These are phyloP conservation scores for Beauveria asiatica DNA, from an alignment of 2,329 filamentous ascomycete species.

Conservation along the genomic window DNA sequence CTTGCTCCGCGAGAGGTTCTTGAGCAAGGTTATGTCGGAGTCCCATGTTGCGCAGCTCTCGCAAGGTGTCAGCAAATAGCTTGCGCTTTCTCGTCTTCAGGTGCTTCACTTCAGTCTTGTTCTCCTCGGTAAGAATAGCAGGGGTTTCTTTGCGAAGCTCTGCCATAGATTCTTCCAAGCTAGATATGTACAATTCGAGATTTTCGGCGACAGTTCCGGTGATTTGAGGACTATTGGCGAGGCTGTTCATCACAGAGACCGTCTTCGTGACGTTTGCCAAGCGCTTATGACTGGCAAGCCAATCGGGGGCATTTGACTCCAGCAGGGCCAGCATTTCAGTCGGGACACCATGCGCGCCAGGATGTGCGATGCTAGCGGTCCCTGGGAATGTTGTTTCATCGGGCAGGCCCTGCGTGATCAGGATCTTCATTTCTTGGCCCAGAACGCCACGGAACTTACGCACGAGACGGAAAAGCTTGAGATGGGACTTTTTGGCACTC, in stretches of 20 bases:
- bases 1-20: slow-evolving; percentile 64
- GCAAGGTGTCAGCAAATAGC: slow-evolving; percentile 81
- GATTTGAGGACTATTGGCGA: slow-evolving; percentile 44
- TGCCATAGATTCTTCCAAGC: slow-evolving; percentile 57
- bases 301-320: slow-evolving; percentile 23
- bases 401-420: slow-evolving; percentile 53
- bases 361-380: slow-evolving; percentile 5
- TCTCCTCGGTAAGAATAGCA: slow-evolving; percentile 71
- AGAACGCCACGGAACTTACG: slow-evolving; percentile 80
- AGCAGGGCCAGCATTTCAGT: not conserved
- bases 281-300: slow-evolving; percentile 46
- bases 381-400: slow-evolving; percentile 31
- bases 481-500: slow-evolving; percentile 82
- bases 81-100: slow-evolving; percentile 86
- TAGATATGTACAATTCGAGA: slow-evolving; percentile 59
- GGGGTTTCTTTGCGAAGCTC: slow-evolving; percentile 82
- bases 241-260: slow-evolving; percentile 62
- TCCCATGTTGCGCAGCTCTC: slow-evolving; percentile 79
- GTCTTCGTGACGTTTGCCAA: slow-evolving; percentile 64
- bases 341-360: not conserved
- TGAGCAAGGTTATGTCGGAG: slow-evolving; percentile 74
- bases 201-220: slow-evolving; percentile 48
- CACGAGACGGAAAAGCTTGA: slow-evolving; percentile 84
- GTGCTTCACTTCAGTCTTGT: slow-evolving; percentile 75
- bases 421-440: slow-evolving; percentile 61